Percentiles rank a stretch among this genome's conserved stretches.
These are phyloP conservation scores for Colletotrichum viniferum DNA, from an alignment of 2,329 filamentous ascomycete species.

Conservation along the genomic window DNA sequence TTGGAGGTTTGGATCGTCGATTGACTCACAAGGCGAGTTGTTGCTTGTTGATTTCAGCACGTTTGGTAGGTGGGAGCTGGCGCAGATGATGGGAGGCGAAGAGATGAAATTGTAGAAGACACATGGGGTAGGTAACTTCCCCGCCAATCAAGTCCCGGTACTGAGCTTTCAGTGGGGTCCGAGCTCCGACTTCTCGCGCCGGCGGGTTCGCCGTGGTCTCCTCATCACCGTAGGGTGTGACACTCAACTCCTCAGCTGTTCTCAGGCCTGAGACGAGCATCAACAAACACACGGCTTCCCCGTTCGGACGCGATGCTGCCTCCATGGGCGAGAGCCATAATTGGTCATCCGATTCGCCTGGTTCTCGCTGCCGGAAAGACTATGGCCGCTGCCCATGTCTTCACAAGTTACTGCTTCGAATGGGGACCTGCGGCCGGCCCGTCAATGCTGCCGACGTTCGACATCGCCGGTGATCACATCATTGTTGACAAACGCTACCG, in stretches of 20 bases:
- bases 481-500: conserved; percentile 72
- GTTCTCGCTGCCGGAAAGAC: conserved; percentile 50
- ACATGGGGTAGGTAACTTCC: not conserved
- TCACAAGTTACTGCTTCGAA: conserved; percentile 65
- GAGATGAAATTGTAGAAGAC: not conserved
- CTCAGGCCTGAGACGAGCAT: not conserved
- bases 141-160: conserved; percentile 5
- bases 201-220: not conserved
- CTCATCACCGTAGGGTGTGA: not conserved
- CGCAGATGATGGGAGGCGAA: not conserved
- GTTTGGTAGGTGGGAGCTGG: not conserved
- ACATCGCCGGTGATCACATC: conserved; percentile 69
- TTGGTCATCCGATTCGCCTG: conserved; percentile 38
- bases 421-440: conserved; percentile 67
- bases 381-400: conserved; percentile 53
- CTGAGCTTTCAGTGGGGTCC: conserved; percentile 16
- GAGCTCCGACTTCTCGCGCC: conserved; percentile 2
- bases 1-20: not conserved
- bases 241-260: not conserved
- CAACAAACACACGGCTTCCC: not conserved
- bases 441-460: conserved; percentile 89
- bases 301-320: not conserved
- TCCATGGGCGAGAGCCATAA: not conserved
- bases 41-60: not conserved
- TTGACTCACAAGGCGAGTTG: not conserved